Evolutionary conservation across 2,329 filamentous ascomycete genomes (phyloP).

Genomic region (Zymoseptoria passerinii): DNA sequence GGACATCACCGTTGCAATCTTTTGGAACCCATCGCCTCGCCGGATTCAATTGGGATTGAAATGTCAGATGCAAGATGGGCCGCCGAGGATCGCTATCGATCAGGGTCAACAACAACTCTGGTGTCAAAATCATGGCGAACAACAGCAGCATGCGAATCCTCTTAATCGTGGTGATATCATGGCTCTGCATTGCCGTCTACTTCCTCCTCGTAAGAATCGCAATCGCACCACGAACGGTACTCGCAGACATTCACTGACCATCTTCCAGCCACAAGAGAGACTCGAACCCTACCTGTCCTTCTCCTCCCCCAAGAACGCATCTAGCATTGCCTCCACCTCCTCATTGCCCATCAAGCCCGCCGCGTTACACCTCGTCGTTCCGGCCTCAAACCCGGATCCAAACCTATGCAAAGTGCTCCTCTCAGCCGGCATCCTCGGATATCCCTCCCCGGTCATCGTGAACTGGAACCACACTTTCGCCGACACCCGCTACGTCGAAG

Average conservation of each 20-base stretch:
- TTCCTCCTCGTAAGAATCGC: not conserved
- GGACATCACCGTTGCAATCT: not conserved
- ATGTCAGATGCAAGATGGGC: not conserved
- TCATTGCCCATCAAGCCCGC: not conserved
- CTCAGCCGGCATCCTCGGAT: slow-evolving; percentile 19
- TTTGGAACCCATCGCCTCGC: not conserved
- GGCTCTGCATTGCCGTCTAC: not conserved
- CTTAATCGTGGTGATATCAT: not conserved
- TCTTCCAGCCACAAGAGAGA: not conserved
- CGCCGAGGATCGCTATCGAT: not conserved
- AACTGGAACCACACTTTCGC: slow-evolving; percentile 18
- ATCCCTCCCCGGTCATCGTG: slow-evolving; percentile 20
- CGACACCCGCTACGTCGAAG: slow-evolving; percentile 11
- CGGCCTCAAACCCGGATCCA: slow-evolving; percentile 16
- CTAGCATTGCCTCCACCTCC: not conserved
- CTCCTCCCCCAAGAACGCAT: not conserved
- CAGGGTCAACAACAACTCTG: not conserved
- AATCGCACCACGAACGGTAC: not conserved
- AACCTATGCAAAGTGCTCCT: slow-evolving; percentile 23
- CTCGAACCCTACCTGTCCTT: not conserved
- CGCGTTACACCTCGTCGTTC: slow-evolving; percentile 22
- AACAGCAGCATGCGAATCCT: not conserved
- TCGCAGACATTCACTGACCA: not conserved
- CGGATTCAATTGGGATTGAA: not conserved
- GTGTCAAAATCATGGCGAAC: not conserved